A percentile compares a stretch with the other conserved stretches of the same genome.
phyloP scores from a whole-genome alignment of 768 basidiomycete species.

The Serpula lacrymans region DNA sequence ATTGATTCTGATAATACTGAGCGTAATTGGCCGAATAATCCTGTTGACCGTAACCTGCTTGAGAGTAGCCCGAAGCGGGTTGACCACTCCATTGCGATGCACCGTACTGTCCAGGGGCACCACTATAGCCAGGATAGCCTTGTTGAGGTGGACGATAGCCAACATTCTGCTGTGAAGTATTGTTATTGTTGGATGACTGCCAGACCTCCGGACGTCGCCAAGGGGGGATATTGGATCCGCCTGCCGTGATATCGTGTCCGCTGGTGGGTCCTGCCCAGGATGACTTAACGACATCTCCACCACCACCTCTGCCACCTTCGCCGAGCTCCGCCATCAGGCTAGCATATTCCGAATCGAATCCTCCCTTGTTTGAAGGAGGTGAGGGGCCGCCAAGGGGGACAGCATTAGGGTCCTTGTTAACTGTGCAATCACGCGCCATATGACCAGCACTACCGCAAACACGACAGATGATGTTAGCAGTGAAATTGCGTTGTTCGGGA shows the following conservation, averaged over 20 bases:
- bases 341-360: slow-evolving; percentile 97
- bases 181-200: slow-evolving; percentile 48
- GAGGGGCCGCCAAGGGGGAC: slow-evolving; percentile 41
- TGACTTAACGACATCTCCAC: slow-evolving; percentile 51
- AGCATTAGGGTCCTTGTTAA: slow-evolving; percentile 86
- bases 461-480: slow-evolving; percentile 99
- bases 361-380: slow-evolving; percentile 57
- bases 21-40: slow-evolving; percentile 79
- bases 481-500: slow-evolving; percentile 96
- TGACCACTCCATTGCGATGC: slow-evolving; percentile 30
- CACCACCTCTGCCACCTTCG: slow-evolving; percentile 62
- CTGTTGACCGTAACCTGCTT: slow-evolving; percentile 37
- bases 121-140: slow-evolving; percentile 49
- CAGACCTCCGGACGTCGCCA: slow-evolving; percentile 91
- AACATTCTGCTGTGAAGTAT: slow-evolving; percentile 47
- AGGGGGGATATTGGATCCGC: slow-evolving; percentile 79
- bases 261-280: slow-evolving; percentile 68
- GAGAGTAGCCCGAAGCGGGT: slow-evolving; percentile 32
- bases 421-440: slow-evolving; percentile 98
- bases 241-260: slow-evolving; percentile 49
- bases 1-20: slow-evolving; percentile 87
- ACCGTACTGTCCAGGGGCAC: slow-evolving; percentile 38
- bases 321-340: slow-evolving; percentile 97
- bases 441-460: slow-evolving; percentile 97
- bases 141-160: slow-evolving; percentile 70